Evolutionary conservation across 2,329 filamentous ascomycete species (phyloP).

Genomic region (Monosporascus sp.): DNA sequence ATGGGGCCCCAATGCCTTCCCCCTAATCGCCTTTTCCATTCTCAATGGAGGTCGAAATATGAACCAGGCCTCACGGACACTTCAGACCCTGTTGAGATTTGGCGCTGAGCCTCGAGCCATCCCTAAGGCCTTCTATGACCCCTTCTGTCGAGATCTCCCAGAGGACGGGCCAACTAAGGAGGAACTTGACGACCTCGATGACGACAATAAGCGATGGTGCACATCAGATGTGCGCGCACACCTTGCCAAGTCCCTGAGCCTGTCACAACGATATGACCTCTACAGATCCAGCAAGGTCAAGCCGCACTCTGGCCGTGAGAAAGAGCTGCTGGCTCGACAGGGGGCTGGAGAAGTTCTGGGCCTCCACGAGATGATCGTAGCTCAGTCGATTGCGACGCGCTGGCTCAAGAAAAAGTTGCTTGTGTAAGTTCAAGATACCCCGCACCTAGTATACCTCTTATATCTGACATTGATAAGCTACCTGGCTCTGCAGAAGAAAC

Average conservation of each 20-base stretch:
- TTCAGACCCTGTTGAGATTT: constrained; percentile 9
- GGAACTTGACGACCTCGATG: constrained; percentile 4
- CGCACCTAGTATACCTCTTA: background rate
- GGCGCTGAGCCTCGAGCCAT: constrained; percentile 9
- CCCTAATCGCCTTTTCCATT: constrained; percentile 12
- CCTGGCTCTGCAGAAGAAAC: constrained; percentile 19
- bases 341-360: constrained; percentile 9
- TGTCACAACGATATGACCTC: constrained; percentile 13
- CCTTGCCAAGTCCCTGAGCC: constrained; percentile 4
- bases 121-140: constrained; percentile 12
- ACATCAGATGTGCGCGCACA: constrained; percentile 3
- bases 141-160: constrained; percentile 10
- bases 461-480: constrained; percentile 19
- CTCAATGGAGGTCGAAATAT: constrained; percentile 3
- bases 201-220: constrained; percentile 13
- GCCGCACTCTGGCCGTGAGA: constrained; percentile 7
- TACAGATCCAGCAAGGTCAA: constrained; percentile 7
- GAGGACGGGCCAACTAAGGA: constrained; percentile 4
- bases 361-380: constrained; percentile 12
- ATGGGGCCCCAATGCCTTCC: constrained; percentile 5
- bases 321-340: constrained; percentile 3
- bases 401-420: constrained; percentile 9
- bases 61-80: background rate
- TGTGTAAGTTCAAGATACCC: constrained; percentile 4
- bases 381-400: constrained; percentile 9